Conservation (phyloP, 306 rosid genomes). For the Fragaria iinumae region DNA sequence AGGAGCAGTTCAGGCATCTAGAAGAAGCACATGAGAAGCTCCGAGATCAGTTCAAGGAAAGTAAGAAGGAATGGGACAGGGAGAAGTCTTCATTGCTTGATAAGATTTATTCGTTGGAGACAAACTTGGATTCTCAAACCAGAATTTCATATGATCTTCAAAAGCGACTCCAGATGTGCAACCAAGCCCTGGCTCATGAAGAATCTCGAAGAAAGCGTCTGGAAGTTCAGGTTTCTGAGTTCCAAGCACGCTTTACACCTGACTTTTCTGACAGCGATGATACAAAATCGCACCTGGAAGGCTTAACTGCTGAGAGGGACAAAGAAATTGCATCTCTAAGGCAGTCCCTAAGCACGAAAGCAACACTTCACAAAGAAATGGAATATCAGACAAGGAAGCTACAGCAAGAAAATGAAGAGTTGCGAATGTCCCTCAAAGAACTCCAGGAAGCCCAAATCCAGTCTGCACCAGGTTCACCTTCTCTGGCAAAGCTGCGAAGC, state of each 20-base stretch:
- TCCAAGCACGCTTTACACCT: conserved; percentile 35
- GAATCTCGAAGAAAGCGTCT: conserved; percentile 64
- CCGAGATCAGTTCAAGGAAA: conserved; percentile 39
- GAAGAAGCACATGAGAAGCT: conserved; percentile 67
- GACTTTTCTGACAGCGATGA: conserved; percentile 39
- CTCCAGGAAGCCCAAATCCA: conserved; percentile 78
- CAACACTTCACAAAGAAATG: conserved; percentile 52
- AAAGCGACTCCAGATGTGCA: conserved; percentile 45
- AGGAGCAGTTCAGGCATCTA: conserved; percentile 70
- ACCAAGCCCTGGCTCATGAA: conserved; percentile 70
- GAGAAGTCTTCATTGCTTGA: conserved; percentile 60
- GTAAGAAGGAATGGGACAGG: conserved; percentile 61
- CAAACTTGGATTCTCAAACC: conserved; percentile 58
- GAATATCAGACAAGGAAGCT: conserved; percentile 52
- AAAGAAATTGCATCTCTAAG: conserved; percentile 59
- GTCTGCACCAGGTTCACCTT: conserved; percentile 58
- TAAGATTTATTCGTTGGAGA: conserved; percentile 58
- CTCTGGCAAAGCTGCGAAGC: conserved; percentile 59
- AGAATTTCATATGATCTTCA: conserved; percentile 56
- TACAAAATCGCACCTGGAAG: conserved; percentile 40
- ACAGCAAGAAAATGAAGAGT: conserved; percentile 66
- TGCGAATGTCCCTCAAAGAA: conserved; percentile 49
- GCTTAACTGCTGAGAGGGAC: conserved; percentile 47
- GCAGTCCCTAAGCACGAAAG: conserved; percentile 53
- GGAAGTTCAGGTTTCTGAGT: conserved; percentile 63